Evolutionary conservation across 352 stramenopile genomes (phyloP), one percentile per base, ranked within the genome.

Genomic region (Globisporangium okanoganense): DNA sequence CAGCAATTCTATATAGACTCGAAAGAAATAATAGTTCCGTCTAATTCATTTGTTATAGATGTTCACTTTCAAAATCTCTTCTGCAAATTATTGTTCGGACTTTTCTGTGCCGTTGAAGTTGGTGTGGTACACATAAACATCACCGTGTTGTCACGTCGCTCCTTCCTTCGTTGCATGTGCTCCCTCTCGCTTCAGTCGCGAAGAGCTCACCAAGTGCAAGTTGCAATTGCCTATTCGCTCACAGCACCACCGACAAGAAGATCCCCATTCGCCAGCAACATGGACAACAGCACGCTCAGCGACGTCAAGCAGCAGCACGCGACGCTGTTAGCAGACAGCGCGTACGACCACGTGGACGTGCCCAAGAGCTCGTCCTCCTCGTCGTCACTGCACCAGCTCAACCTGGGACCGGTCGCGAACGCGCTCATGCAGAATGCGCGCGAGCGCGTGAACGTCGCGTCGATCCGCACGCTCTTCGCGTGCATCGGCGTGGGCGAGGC

Each of bases 401-500:
- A 64, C 57, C 16, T 86, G 2, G 68, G 67, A 1, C 71, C 71
- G 2, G 36, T 64, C 9, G 65, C 66, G 24, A 65, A 65, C 41
- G 59, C 76, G 58, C 58, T 85, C 31, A 55, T 88, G 45, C 64
- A 70, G 56, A 65, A 62, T 6, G 61, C 78, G 48, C 78, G 75
- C 44, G 67, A 78, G 55, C 79, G 76, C 45, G 57, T 87, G 33
- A 70, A 64, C 9, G 51, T 81, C 59, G 47, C 61, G 56, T 83
- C 75, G 27, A 67, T 88, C 47, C 80, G 78, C 35, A 75, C 78
- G 65, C 74, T 90, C 55, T 74, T 84, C 55, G 86, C 75, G 60
- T 88, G 79, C 67, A 68, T 80, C 8, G 82, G 82, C 52, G 64
- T 88, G 13, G 80, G 82, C 55, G 82, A 92, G 54, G 70, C 67